Base-by-base conservation (phyloP, 805 yeast genomes). In the Sugiyamaella mastotermitis region DNA sequence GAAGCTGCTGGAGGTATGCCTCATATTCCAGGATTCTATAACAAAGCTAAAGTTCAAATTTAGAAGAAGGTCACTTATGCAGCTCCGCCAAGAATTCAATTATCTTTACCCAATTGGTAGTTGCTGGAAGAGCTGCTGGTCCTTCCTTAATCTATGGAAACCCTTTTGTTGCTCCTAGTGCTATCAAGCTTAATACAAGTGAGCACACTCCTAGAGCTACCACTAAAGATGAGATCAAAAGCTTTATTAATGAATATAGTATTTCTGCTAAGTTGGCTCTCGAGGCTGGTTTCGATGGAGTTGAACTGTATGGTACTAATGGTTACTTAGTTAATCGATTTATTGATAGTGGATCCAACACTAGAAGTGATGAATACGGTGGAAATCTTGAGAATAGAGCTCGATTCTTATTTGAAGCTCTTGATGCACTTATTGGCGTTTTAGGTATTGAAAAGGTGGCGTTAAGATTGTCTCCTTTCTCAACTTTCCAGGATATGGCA, bases 281-380 rank as follows among this genome's bases (percentile, higher is more conserved):
- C 22, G 66, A 61, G 10, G 68, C 76, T 4, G 76, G 78, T 0
- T 66, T 72, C 35, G 84, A 81, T 55, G 78, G 78, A 47, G 72
- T 80, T 34, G 83, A 78, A 52, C 61, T 79, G 37, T 84, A 80
- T 56, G 65, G 64, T 28, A 85, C 86, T 17, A 77, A 78, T 53
- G 84, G 85, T 2, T 76, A 73, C 49, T 55, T 78, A 33, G 45
- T 70, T 24, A 61, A 65, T 49, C 64, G 67, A 47, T 77, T 80
- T 46, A 23, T 23, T 4, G 18, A 13, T 5, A 14, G 14, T 13
- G n/a, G n/a, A 13, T 21, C 70, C 24, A 76, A 79, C 53, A 49
- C 61, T 40, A 63, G 84, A 51, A 71, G 73, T 1, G 85, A 78
- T 51, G 62, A 71, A 46, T 78, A 76, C 48, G 84, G 83, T 36